These are phyloP conservation scores for Apiospora phragmitis DNA, from an alignment of 2,329 filamentous ascomycete genomes.

Conservation along the genomic window DNA sequence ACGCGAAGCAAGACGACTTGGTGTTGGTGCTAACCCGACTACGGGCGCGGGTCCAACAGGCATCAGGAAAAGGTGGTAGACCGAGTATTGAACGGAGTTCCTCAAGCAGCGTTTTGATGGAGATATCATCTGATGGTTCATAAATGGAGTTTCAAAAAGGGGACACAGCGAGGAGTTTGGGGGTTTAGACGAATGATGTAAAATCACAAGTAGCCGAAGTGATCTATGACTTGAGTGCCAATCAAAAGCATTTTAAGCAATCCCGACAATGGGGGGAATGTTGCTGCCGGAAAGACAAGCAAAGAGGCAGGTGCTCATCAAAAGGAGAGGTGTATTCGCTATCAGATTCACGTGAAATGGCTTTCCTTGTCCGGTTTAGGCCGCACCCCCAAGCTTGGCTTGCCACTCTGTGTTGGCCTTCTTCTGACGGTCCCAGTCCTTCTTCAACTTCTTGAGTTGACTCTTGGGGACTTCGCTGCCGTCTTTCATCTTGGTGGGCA, in stretches of 20 bases:
- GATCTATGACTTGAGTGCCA: neutral
- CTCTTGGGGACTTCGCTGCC: conserved; percentile 82
- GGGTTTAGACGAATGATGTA: neutral
- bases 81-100: neutral
- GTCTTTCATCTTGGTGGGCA: conserved; percentile 75
- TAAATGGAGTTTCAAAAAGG: neutral
- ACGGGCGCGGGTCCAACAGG: neutral
- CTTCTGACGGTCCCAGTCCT: conserved; percentile 90
- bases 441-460: conserved; percentile 77
- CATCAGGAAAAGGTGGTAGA: neutral
- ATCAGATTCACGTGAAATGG: neutral
- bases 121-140: neutral
- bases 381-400: conserved; percentile 32
- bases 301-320: neutral
- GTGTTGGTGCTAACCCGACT: neutral
- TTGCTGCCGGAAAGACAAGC: neutral
- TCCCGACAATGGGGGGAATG: neutral
- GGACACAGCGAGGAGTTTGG: neutral
- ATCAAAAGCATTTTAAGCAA: neutral
- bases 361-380: neutral
- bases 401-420: conserved; percentile 71
- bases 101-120: neutral
- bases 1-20: neutral
- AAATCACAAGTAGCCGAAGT: neutral
- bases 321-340: neutral